phyloP scores from a whole-genome alignment of 805 yeast genomes.

The Torulaspora indica region DNA sequence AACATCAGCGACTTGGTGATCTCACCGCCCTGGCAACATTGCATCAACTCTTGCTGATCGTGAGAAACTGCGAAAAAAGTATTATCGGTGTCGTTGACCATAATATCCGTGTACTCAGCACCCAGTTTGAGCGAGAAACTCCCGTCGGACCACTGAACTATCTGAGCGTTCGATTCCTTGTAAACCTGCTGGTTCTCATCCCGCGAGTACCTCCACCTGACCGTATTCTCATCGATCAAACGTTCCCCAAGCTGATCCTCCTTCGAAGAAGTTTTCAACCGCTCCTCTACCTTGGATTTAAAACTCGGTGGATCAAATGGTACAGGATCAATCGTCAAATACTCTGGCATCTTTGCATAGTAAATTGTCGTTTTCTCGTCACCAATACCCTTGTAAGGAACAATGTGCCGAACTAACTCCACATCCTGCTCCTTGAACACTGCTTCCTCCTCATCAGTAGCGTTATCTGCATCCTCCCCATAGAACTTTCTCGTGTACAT shows the following conservation, averaged over 20 bases:
- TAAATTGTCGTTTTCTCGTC: conserved; percentile 37
- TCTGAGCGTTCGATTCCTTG: conserved; percentile 84
- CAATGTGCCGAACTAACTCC: conserved; percentile 40
- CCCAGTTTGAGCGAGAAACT: conserved; percentile 81
- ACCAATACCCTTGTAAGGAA: conserved; percentile 45
- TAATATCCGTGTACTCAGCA: conserved; percentile 76
- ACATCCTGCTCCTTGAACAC: conserved; percentile 36
- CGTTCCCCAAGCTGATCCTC: conserved; percentile 57
- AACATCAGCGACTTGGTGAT: conserved; percentile 64
- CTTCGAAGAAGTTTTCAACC: conserved; percentile 37
- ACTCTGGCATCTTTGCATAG: conserved; percentile 72
- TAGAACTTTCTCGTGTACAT: conserved; percentile 36
- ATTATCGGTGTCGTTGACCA: conserved; percentile 59
- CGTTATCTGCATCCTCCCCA: conserved; percentile 32
- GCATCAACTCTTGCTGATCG: conserved; percentile 63
- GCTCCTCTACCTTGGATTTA: conserved; percentile 44
- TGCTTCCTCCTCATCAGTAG: conserved; percentile 33
- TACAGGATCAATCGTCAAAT: conserved; percentile 72
- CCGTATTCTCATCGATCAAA: conserved; percentile 71
- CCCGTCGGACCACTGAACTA: conserved; percentile 94
- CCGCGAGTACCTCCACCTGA: conserved; percentile 90
- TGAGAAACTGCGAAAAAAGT: conserved; percentile 68
- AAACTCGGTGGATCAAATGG: conserved; percentile 79
- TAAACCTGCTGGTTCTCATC: conserved; percentile 63
- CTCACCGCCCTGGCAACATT: conserved; percentile 55